Conservation (phyloP, 331 rosid species). For the Dryas integrifolia region DNA sequence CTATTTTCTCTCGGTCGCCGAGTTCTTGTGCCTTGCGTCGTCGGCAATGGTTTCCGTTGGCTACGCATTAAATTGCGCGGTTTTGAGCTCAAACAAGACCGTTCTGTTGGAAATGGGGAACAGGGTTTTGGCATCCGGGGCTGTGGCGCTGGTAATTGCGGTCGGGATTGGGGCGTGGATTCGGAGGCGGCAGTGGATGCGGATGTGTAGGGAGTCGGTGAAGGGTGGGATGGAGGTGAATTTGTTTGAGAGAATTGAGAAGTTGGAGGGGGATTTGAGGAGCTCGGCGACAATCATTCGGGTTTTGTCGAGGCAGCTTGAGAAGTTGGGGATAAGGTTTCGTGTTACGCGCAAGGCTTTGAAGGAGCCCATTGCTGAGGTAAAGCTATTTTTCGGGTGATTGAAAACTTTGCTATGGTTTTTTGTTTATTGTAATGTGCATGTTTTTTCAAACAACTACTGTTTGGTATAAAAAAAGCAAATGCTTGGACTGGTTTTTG, state of each 20-base stretch:
- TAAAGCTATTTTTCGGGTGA: constrained; percentile 13
- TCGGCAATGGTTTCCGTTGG: constrained; percentile 42
- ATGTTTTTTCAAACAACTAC: neutral
- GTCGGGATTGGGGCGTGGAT: constrained; percentile 62
- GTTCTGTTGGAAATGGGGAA: constrained; percentile 32
- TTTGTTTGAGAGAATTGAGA: constrained; percentile 68
- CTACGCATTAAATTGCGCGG: constrained; percentile 30
- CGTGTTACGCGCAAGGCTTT: constrained; percentile 62
- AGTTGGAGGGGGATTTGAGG: constrained; percentile 74
- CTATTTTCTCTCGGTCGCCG: constrained; percentile 51
- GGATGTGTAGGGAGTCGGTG: constrained; percentile 34
- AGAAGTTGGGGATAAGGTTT: constrained; percentile 82
- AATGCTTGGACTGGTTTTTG: neutral
- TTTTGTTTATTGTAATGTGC: neutral
- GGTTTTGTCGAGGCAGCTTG: constrained; percentile 81
- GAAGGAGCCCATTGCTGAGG: constrained; percentile 82
- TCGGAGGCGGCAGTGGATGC: constrained; percentile 67
- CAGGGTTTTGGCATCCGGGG: constrained; percentile 37
- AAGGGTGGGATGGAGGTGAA: constrained; percentile 57
- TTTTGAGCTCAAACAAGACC: constrained; percentile 42
- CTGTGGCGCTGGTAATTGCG: constrained; percentile 44
- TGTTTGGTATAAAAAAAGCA: neutral
- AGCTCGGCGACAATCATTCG: constrained; percentile 47
- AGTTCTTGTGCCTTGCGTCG: constrained; percentile 54
- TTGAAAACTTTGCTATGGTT: neutral